These are phyloP conservation scores for Trypanosoma vivax DNA, from an alignment of 208 protist genomes.

Conservation along the genomic window DNA sequence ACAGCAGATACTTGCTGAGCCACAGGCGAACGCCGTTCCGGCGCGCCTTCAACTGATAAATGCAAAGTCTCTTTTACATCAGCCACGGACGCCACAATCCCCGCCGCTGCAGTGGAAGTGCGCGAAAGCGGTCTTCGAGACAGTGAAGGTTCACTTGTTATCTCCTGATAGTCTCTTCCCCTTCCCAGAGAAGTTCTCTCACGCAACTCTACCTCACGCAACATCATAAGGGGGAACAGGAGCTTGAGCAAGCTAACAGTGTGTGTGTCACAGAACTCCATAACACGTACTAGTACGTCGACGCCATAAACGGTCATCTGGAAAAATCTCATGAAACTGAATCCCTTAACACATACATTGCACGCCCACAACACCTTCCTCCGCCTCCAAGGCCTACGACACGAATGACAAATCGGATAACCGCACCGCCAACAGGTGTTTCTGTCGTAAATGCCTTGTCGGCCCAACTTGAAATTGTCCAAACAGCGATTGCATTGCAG, in stretches of 20 bases:
- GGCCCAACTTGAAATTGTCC: slow-evolving; percentile 27
- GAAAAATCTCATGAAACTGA: slow-evolving; percentile 63
- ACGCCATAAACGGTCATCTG: slow-evolving; percentile 42
- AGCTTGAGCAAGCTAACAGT: slow-evolving; percentile 49
- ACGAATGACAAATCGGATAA: slow-evolving; percentile 47
- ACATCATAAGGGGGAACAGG: slow-evolving; percentile 48
- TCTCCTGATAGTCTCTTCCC: too few relatives aligned
- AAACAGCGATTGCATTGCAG: slow-evolving; percentile 55
- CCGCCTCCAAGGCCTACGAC: slow-evolving; percentile 17
- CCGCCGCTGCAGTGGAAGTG: too few relatives aligned
- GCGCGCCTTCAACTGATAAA: too few relatives aligned
- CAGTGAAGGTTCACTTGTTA: too few relatives aligned
- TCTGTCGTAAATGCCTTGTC: background rate
- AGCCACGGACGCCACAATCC: too few relatives aligned
- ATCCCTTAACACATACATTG: slow-evolving; percentile 36
- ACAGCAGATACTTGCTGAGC: too few relatives aligned
- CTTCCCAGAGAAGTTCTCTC: too few relatives aligned
- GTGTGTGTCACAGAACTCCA: slow-evolving; percentile 67
- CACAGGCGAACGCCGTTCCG: too few relatives aligned
- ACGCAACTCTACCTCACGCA: background rate
- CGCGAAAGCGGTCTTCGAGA: too few relatives aligned
- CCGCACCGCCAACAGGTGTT: slow-evolving; percentile 52
- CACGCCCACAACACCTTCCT: slow-evolving; percentile 32
- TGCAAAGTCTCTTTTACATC: too few relatives aligned
- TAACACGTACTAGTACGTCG: slow-evolving; percentile 39